Base-by-base conservation (phyloP, 768 basidiomycete genomes). In the Mycena indigotica region DNA sequence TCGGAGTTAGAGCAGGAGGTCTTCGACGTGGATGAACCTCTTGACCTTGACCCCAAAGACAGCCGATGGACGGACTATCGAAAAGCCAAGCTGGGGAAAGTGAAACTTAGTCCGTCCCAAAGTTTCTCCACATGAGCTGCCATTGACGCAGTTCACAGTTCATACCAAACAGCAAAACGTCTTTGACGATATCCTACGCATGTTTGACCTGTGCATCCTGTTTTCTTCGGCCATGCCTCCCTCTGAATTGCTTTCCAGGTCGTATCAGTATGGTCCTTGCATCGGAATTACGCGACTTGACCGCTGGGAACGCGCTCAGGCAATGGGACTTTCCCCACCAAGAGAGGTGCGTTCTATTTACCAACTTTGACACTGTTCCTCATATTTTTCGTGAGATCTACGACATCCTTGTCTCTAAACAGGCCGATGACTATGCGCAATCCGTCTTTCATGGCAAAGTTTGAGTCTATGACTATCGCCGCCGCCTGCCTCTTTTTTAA, bases 281-380 rank as follows among this genome's bases (percentile, higher is more conserved):
- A 74, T 87, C 21, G 89, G 91, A 0, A 80, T 92, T 53, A 82
- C 85, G n/a, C 84, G 95, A 26, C 73, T 96, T 15, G 85, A 95
- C 60, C 79, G 95, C 35, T 98, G 94, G 93, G 84, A 95, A 67
- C 80, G 95, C 49, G 95, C 95, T 0, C 70, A 86, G 25, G 79
- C 80, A 10, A 77, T 95, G 44, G 93, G 93, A 2, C 75, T 97
- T 19, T 78, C 87, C 46, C 95, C 95, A 15, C 94, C 93, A 3
- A 60, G 67, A 16, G 91, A 93, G 79, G 93, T 56, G 83, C 53
- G 35, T 21, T 52, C 52, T 50, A 13, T 58, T 23, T n/a, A 17
- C 15, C 16, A n/a, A 4, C 49, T 28, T 15, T 8, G 21, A 13
- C 13, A 38, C 41, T 58, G 41, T 40, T 21, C 49, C 15, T 38